phyloP scores from a whole-genome alignment of 352 stramenopile species.

The Globisporangium abappressorium region DNA sequence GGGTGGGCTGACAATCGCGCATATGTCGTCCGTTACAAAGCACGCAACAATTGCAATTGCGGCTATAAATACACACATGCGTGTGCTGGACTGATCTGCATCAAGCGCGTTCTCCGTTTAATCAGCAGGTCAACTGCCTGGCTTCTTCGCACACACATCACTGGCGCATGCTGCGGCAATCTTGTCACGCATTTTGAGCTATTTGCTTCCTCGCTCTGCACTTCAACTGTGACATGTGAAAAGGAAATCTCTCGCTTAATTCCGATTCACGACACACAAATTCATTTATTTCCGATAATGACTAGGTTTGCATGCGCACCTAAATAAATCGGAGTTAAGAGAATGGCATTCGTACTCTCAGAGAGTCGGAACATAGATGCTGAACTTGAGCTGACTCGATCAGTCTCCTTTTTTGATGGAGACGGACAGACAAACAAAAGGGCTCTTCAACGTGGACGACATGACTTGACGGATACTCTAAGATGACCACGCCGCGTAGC shows the following conservation, averaged over 20 bases:
- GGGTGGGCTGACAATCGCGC: not conserved
- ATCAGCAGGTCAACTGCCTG: not conserved
- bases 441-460: not conserved
- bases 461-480: not conserved
- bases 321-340: too few relatives aligned
- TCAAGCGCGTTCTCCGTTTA: not conserved
- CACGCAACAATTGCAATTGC: not conserved
- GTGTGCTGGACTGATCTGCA: not conserved
- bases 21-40: not conserved
- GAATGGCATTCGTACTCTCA: too few relatives aligned
- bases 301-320: too few relatives aligned
- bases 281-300: too few relatives aligned
- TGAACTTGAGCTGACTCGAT: not conserved
- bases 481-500: not conserved
- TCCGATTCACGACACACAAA: not conserved
- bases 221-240: not conserved
- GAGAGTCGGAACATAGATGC: not conserved
- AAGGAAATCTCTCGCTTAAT: not conserved
- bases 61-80: conserved; percentile 3
- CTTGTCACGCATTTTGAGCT: not conserved
- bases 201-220: not conserved
- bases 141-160: too few relatives aligned
- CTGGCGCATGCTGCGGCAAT: too few relatives aligned
- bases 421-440: not conserved
- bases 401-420: not conserved